Conservation (phyloP, 257 asterid species). For the Forsythia viridissima region DNA sequence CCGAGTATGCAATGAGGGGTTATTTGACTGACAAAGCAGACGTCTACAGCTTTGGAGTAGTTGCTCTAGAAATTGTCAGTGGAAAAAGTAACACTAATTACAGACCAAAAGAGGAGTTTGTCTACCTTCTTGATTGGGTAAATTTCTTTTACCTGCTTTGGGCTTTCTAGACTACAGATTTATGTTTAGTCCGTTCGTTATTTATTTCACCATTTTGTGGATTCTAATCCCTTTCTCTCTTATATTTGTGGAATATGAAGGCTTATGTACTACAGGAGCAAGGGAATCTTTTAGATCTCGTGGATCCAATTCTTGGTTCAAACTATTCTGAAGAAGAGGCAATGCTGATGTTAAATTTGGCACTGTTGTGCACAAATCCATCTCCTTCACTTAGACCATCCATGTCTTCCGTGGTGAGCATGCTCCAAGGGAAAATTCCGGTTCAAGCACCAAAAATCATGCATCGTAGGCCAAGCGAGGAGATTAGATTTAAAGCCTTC, state of each 20-base stretch:
- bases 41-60: conserved; percentile 75
- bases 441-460: conserved; percentile 77
- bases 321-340: conserved; percentile 61
- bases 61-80: conserved; percentile 64
- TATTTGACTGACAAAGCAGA: conserved; percentile 79
- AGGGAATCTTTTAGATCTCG: conserved; percentile 79
- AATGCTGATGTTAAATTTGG: conserved; percentile 59
- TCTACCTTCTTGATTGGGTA: conserved; percentile 81
- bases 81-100: conserved; percentile 63
- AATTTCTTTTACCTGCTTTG: background rate
- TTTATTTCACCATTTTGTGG: background rate
- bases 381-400: conserved; percentile 79
- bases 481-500: conserved; percentile 63
- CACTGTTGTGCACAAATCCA: conserved; percentile 71
- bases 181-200: background rate
- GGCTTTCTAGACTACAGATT: background rate
- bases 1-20: conserved; percentile 80
- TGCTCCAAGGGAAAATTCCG: conserved; percentile 77
- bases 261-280: conserved; percentile 89
- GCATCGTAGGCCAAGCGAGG: conserved; percentile 42
- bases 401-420: conserved; percentile 80
- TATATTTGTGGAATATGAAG: conserved; percentile 33
- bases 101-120: conserved; percentile 66
- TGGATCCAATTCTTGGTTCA: conserved; percentile 71
- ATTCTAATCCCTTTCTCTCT: background rate